These are phyloP conservation scores for Vitis amurensis DNA, from an alignment of 164 flowering plant species.

Conservation along the genomic window DNA sequence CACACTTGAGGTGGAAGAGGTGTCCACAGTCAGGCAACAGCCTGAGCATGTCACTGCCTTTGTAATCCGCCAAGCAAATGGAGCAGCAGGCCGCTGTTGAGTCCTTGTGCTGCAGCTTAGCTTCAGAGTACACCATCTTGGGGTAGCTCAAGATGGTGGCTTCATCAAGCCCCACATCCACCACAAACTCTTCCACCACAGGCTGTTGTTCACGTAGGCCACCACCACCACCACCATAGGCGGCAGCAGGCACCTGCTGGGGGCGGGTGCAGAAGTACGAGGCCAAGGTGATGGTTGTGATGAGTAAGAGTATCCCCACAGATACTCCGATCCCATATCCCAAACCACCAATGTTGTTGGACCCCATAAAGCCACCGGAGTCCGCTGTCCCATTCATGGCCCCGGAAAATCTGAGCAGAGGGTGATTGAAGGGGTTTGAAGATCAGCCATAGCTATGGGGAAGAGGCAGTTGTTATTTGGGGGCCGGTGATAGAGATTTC, in stretches of 20 bases:
- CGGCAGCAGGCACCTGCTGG: background rate
- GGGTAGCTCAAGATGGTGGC: constrained; percentile 65
- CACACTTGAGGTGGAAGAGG: constrained; percentile 65
- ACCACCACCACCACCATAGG: background rate
- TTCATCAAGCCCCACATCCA: constrained; percentile 70
- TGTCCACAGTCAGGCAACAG: constrained; percentile 78
- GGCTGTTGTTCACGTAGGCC: background rate
- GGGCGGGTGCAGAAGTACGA: constrained; percentile 70
- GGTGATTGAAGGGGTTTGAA: background rate
- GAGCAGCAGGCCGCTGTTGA: constrained; percentile 60
- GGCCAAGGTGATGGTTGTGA: constrained; percentile 72
- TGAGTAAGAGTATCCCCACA: constrained; percentile 71
- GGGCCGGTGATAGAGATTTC: background rate
- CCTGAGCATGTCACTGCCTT: constrained; percentile 52
- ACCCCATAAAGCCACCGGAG: constrained; percentile 47
- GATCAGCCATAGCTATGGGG: constrained; percentile 13
- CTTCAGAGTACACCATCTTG: constrained; percentile 57
- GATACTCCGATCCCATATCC: constrained; percentile 74
- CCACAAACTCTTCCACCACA: constrained; percentile 4
- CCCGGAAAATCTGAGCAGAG: background rate
- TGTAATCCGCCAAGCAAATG: constrained; percentile 81
- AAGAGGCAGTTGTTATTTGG: constrained; percentile 1
- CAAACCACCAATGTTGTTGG: constrained; percentile 52
- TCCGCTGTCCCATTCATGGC: constrained; percentile 36
- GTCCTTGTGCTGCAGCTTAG: constrained; percentile 36